phyloP scores from a whole-genome alignment of 805 yeast species.

The Torulaspora gathmanii region DNA sequence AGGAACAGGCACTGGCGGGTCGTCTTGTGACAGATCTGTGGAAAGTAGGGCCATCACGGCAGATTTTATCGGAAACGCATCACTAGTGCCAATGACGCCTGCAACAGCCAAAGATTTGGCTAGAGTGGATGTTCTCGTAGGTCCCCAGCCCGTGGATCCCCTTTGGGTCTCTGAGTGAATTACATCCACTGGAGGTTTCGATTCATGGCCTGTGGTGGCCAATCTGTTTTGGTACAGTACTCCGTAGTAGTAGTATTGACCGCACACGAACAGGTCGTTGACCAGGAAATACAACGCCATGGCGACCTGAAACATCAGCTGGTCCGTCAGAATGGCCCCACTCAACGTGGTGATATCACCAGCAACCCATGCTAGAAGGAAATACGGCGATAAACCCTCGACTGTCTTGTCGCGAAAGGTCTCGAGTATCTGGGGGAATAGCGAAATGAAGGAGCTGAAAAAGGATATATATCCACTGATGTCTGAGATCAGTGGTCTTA shows the following conservation, averaged over 20 bases:
- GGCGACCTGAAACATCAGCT: slow-evolving; percentile 73
- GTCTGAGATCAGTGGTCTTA: slow-evolving; percentile 33
- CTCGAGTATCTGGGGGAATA: slow-evolving; percentile 55
- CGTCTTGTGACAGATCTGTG: neutral
- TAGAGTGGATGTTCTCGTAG: neutral
- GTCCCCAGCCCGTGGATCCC: slow-evolving; percentile 1
- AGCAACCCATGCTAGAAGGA: slow-evolving; percentile 43
- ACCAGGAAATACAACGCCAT: slow-evolving; percentile 68
- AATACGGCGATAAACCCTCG: slow-evolving; percentile 53
- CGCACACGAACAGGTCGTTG: slow-evolving; percentile 62
- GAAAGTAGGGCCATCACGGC: neutral
- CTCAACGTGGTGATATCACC: slow-evolving; percentile 48
- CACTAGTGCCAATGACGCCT: slow-evolving; percentile 10
- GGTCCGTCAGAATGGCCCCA: slow-evolving; percentile 75
- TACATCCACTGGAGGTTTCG: slow-evolving; percentile 18
- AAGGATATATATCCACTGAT: slow-evolving; percentile 44
- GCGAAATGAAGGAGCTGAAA: slow-evolving; percentile 44
- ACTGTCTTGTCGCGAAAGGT: slow-evolving; percentile 54
- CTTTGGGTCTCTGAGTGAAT: neutral
- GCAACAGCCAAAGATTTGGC: slow-evolving; percentile 11
- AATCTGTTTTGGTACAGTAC: slow-evolving; percentile 31
- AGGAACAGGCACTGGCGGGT: slow-evolving; percentile 12
- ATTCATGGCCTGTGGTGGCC: slow-evolving; percentile 36
- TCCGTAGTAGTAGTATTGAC: slow-evolving; percentile 69
- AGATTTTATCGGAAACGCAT: slow-evolving; percentile 12